Evolutionary conservation across 129 eudicot genomes (phyloP), one percentile per base, ranked within the genome.

Genomic region (Flaveria ramosissima): DNA sequence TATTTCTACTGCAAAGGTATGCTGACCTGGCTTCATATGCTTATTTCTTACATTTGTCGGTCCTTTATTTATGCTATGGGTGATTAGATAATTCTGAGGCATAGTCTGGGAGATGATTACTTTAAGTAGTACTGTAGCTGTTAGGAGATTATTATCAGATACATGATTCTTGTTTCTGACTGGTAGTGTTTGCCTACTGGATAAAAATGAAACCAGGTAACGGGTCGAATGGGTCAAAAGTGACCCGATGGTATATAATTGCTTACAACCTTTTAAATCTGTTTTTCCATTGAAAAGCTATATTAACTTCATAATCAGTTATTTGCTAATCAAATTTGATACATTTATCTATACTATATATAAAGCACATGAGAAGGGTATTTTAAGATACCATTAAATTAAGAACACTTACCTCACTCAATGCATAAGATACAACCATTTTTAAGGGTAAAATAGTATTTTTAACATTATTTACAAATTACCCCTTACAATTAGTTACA

Each of bases 1-100:
- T 41, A 59, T 91, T 83, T 85, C 96, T 47, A 52, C 81, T 57
- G 89, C 96, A 68, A 75, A 63, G 87, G 99, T 94, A 86, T 73
- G 92, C 78, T 79, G 75, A 78, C 56, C n/a, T 60, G 23, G 24
- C 57, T 41, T 77, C 60, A 53, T 68, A 8, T 41, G 39, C 53
- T 75, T 24, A 13, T 41, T 77, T 50, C 27, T 30, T 73, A 21
- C 23, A 67, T 23, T 2, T 69, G 27, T 71, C 47, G 16, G 57
- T 30, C 48, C 61, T 9, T 45, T 62, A n/a, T 43, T 46, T 75
- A 9, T 62, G 36, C 66, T 60, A 13, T 24, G 14, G 14, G 2
- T 57, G 9, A 19, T 20, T 57, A 57, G 15, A 21, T 21, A 57
- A 57, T 20, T 9, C 9, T 55, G 12, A 17, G 61, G 61, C 41